These are phyloP conservation scores for Vitis cinerea DNA, from an alignment of 164 flowering plant genomes.

Conservation along the genomic window DNA sequence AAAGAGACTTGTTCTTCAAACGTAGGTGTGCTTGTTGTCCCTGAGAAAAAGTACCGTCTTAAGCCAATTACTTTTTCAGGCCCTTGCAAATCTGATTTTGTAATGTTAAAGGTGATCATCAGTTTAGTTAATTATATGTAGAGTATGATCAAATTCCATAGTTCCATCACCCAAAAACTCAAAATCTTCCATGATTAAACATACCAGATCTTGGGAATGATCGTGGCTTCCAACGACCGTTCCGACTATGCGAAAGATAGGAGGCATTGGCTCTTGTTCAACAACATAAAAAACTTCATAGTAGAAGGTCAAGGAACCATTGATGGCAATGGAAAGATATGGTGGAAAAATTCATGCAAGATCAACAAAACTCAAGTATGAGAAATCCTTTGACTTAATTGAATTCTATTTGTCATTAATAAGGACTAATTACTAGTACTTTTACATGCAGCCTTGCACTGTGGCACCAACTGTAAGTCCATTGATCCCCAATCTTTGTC, in stretches of 20 bases:
- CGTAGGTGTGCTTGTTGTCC: slow-evolving; percentile 24
- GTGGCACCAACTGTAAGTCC: slow-evolving; percentile 33
- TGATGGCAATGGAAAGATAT: slow-evolving; percentile 20
- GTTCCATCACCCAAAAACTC: neutral
- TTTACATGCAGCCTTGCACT: slow-evolving; percentile 28
- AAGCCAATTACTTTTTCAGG: slow-evolving; percentile 37
- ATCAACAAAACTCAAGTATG: slow-evolving; percentile 25
- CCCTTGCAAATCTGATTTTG: slow-evolving; percentile 29
- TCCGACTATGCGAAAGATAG: slow-evolving; percentile 26
- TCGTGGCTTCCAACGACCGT: slow-evolving; percentile 23
- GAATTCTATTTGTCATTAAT: neutral
- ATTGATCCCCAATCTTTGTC: no score
- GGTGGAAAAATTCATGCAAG: slow-evolving; percentile 53
- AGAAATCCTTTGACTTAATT: neutral
- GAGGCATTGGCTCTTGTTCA: slow-evolving; percentile 42
- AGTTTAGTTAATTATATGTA: neutral
- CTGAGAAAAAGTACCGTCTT: slow-evolving; percentile 25
- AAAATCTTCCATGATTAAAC: neutral
- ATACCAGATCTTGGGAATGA: slow-evolving; percentile 31
- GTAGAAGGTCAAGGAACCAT: slow-evolving; percentile 58
- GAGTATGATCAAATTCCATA: neutral
- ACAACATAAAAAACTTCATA: slow-evolving; percentile 25
- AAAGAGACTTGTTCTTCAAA: slow-evolving; percentile 28
- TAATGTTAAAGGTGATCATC: slow-evolving; percentile 21
- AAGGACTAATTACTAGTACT: neutral